Evolutionary conservation across 169 alveolate species (phyloP).

Genomic region (Pseudocohnilembus persalinus): DNA sequence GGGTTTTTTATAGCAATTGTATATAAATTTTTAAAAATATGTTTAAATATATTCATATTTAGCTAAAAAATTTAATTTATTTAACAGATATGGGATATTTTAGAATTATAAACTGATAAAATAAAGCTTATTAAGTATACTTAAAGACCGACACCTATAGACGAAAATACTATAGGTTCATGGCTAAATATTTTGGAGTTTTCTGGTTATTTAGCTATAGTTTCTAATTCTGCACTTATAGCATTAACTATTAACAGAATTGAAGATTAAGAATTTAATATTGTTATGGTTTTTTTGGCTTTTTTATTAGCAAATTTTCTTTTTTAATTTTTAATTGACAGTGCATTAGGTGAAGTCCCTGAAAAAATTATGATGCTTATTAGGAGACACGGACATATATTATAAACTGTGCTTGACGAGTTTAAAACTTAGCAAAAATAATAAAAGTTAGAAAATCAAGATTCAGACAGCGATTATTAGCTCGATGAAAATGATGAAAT

Average conservation of each 20-base stretch:
- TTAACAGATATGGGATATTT: background rate
- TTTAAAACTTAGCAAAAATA: background rate
- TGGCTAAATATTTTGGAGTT: slow-evolving; percentile 28
- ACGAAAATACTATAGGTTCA: slow-evolving; percentile 28
- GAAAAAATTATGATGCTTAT: background rate
- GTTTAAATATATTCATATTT: background rate
- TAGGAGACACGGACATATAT: background rate
- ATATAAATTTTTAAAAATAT: slow-evolving; percentile 3
- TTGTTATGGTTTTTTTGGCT: background rate
- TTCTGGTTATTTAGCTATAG: slow-evolving; percentile 26
- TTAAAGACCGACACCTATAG: slow-evolving; percentile 36
- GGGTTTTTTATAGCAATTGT: slow-evolving; percentile 33
- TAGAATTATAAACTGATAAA: slow-evolving; percentile 24
- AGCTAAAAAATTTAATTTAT: too few species aligned
- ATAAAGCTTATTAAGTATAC: slow-evolving; percentile 15
- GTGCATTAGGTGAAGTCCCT: background rate
- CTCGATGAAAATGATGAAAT: too few species aligned
- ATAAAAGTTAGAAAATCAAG: too few species aligned
- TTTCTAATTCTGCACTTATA: slow-evolving; percentile 7
- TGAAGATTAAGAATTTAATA: background rate
- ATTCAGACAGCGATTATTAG: too few species aligned
- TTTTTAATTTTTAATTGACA: background rate
- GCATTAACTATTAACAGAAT: background rate
- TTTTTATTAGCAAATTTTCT: background rate
- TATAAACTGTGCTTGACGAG: background rate